These are phyloP conservation scores for Colletotrichum plurivorum DNA, from an alignment of 2,329 filamentous ascomycete genomes.

Conservation along the genomic window DNA sequence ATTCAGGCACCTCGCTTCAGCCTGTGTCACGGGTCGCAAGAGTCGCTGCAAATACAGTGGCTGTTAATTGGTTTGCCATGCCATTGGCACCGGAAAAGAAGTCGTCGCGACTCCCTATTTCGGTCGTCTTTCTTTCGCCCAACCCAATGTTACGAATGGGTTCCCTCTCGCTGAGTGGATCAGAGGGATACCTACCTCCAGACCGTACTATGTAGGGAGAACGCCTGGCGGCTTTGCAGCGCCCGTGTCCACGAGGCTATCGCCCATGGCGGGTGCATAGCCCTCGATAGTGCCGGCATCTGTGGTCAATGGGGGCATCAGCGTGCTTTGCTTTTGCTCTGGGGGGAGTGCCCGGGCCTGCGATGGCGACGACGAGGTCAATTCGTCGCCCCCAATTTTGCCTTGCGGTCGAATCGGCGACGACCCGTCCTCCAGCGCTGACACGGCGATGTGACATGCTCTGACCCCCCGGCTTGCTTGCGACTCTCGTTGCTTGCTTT, in stretches of 20 bases:
- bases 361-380: constrained; percentile 37
- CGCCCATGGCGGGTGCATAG: constrained; percentile 34
- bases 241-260: constrained; percentile 36
- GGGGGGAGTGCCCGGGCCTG: constrained; percentile 4
- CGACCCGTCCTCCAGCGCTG: constrained; percentile 39
- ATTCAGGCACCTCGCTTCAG: constrained; percentile 7
- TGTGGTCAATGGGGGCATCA: constrained; percentile 24
- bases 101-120: constrained; percentile 10
- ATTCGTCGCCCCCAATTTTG: constrained; percentile 34
- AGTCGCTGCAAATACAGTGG: constrained; percentile 33
- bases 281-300: constrained; percentile 32
- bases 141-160: constrained; percentile 6
- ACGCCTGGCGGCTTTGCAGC: constrained; percentile 11
- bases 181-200: neutral
- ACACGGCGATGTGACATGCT: constrained; percentile 43
- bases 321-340: constrained; percentile 1
- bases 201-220: neutral
- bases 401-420: constrained; percentile 39
- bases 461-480: constrained; percentile 32
- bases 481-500: constrained; percentile 13
- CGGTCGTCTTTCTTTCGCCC: neutral
- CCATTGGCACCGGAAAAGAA: constrained; percentile 13
- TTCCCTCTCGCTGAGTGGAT: constrained; percentile 5
- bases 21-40: constrained; percentile 33
- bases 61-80: constrained; percentile 32